Conservation (phyloP, 495 filamentous ascomycete species). For the Friedmanniomyces endolithicus region DNA sequence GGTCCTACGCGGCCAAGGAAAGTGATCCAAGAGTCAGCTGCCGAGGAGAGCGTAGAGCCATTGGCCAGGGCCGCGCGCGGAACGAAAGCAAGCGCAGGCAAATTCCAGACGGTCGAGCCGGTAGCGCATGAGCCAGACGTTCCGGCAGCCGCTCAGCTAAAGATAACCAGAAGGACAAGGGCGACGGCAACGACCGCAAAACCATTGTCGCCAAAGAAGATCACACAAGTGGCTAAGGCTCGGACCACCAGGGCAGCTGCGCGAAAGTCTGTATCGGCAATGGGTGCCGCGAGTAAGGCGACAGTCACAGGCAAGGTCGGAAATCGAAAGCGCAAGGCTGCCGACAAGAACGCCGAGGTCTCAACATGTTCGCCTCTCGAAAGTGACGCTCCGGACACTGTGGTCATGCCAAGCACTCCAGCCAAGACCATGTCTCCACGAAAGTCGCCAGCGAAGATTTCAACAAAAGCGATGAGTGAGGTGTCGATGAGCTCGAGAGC, state of each 20-base stretch:
- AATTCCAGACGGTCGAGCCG: background rate
- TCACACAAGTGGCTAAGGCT: constrained; percentile 16
- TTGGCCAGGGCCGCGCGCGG: background rate
- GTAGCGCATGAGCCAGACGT: background rate
- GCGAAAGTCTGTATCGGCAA: background rate
- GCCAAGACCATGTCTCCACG: background rate
- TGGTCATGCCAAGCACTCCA: constrained; percentile 1
- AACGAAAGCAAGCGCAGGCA: background rate
- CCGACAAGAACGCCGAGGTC: constrained; percentile 18
- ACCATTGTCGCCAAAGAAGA: constrained; percentile 20
- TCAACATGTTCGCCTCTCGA: background rate
- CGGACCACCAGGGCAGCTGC: background rate
- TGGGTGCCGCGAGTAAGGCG: background rate
- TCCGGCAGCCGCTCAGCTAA: background rate
- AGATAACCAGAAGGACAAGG: constrained; percentile 4
- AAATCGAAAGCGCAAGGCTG: constrained; percentile 7
- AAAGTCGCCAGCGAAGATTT: background rate
- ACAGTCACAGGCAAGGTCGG: background rate
- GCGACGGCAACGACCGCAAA: constrained; percentile 5
- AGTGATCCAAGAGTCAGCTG: background rate
- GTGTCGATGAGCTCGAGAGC: constrained; percentile 15
- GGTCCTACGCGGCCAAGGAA: background rate
- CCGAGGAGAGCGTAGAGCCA: background rate
- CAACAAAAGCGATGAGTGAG: background rate
- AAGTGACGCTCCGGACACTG: background rate